phyloP scores from a whole-genome alignment of 2,329 filamentous ascomycete species.

The Amylocarpus encephaloides region DNA sequence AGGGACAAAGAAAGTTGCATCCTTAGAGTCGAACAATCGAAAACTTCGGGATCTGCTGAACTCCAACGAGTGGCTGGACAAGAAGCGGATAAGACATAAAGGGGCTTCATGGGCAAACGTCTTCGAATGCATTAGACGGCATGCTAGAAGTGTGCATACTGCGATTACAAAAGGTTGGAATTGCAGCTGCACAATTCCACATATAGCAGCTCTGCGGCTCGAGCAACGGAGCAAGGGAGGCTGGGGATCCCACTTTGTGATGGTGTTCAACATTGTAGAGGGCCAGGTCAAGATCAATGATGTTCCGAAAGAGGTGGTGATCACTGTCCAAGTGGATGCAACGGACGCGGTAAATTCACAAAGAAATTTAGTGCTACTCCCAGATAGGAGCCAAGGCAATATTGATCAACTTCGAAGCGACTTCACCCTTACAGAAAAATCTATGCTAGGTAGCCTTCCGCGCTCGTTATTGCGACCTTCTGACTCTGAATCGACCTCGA shows the following conservation, averaged over 20 bases:
- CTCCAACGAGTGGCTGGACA: too few species aligned
- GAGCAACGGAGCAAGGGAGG: constrained; percentile 15
- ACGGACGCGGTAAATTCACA: not conserved
- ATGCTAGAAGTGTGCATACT: constrained; percentile 21
- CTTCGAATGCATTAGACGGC: constrained; percentile 20
- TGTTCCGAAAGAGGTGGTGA: not conserved
- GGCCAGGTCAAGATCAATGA: not conserved
- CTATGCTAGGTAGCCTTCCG: not conserved
- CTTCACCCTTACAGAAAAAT: not conserved
- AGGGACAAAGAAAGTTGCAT: constrained; percentile 12
- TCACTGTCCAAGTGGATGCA: not conserved
- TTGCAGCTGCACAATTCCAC: constrained; percentile 19
- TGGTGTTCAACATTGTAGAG: constrained; percentile 1
- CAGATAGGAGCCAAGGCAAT: not conserved
- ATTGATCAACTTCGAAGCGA: not conserved
- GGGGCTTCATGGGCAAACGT: constrained; percentile 20
- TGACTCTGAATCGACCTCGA: not conserved
- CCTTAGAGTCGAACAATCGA: constrained; percentile 18
- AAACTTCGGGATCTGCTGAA: constrained; percentile 16
- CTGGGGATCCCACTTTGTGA: constrained; percentile 15
- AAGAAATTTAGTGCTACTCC: not conserved
- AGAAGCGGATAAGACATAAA: constrained; percentile 9
- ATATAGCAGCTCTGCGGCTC: constrained; percentile 17
- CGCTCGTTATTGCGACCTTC: not conserved
- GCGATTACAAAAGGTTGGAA: constrained; percentile 21